These are phyloP conservation scores for Lactuca sativa DNA, from an alignment of 129 eudicot species.

Conservation along the genomic window DNA sequence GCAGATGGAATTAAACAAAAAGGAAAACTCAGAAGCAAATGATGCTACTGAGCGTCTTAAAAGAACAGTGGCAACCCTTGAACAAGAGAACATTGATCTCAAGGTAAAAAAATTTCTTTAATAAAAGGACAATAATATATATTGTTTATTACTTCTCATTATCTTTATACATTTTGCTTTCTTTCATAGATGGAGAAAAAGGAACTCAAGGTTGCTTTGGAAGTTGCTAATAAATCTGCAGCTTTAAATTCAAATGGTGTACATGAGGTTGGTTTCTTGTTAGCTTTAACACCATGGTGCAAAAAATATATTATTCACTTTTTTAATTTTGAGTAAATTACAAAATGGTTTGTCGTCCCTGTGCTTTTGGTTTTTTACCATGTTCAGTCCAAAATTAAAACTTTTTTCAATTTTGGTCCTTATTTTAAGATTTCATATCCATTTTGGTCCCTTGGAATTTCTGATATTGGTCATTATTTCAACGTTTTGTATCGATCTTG, in stretches of 20 bases:
- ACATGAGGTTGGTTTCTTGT: conserved; percentile 57
- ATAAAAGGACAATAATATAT: conserved; percentile 1
- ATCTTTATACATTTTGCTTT: conserved; percentile 20
- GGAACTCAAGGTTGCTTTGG: conserved; percentile 56
- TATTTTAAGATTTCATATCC: not conserved
- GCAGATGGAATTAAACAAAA: conserved; percentile 61
- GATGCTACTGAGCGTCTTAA: conserved; percentile 51
- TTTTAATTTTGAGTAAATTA: not conserved
- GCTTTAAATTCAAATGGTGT: conserved; percentile 35
- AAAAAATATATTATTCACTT: not conserved
- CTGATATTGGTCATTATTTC: not conserved
- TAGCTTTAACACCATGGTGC: conserved; percentile 17
- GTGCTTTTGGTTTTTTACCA: not conserved
- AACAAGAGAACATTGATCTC: conserved; percentile 61
- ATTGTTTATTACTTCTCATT: conserved; percentile 9
- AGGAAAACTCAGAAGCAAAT: conserved; percentile 47
- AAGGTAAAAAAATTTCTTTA: conserved; percentile 46
- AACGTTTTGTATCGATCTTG: not conserved
- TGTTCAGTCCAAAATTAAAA: not conserved
- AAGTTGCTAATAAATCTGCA: conserved; percentile 42
- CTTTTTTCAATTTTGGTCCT: not conserved
- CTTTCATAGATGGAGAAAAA: conserved; percentile 65
- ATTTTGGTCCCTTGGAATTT: too few species aligned
- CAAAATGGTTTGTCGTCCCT: not conserved
- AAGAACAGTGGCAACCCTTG: conserved; percentile 50